Percentiles rank a stretch among this genome's conserved stretches.
Conservation (phyloP, 2,329 filamentous ascomycete genomes). For the Cercospora sp. region DNA sequence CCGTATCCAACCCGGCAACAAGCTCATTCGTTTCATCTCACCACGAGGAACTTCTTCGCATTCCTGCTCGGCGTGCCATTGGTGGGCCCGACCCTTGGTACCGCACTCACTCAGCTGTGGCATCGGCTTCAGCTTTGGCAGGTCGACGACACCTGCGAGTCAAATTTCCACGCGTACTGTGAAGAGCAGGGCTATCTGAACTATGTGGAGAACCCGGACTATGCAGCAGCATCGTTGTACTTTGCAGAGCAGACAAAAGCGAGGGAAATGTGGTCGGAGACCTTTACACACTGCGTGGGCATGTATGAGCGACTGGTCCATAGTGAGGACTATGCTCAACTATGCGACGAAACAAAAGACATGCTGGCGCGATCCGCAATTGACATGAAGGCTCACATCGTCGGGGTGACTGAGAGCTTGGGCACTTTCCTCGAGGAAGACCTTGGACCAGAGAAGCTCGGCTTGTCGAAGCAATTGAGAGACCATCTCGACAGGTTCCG, state of each 20-base stretch:
- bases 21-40: constrained; percentile 63
- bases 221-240: constrained; percentile 67
- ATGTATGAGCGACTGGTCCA: constrained; percentile 65
- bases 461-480: constrained; percentile 60
- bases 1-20: constrained; percentile 54
- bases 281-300: constrained; percentile 75
- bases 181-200: constrained; percentile 69
- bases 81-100: constrained; percentile 62
- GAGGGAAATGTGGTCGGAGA: constrained; percentile 67
- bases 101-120: constrained; percentile 63
- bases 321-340: constrained; percentile 62
- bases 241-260: constrained; percentile 67
- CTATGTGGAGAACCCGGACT: constrained; percentile 64
- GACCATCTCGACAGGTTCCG: constrained; percentile 73
- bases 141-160: constrained; percentile 38
- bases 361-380: constrained; percentile 62
- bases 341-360: constrained; percentile 56
- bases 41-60: constrained; percentile 74
- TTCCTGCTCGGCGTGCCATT: constrained; percentile 66
- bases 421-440: constrained; percentile 71
- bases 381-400: constrained; percentile 66
- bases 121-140: constrained; percentile 57
- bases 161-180: constrained; percentile 60
- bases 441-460: constrained; percentile 65
- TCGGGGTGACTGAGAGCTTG: constrained; percentile 59